These are phyloP conservation scores for Ceratocystis eucalypticola DNA, from an alignment of 2,329 filamentous ascomycete genomes.

Conservation along the genomic window DNA sequence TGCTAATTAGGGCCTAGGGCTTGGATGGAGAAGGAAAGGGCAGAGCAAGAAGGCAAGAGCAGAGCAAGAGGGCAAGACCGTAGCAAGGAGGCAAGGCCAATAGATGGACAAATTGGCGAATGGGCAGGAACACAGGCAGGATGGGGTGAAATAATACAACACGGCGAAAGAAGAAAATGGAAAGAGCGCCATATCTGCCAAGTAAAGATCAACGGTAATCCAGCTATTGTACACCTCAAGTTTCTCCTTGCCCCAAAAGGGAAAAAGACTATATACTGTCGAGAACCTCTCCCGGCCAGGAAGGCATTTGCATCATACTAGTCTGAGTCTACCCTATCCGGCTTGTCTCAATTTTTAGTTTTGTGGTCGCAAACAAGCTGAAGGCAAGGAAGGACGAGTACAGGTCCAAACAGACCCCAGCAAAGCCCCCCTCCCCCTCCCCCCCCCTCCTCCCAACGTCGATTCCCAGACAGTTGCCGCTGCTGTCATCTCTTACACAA, in stretches of 20 bases:
- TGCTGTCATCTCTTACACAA: not conserved
- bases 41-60: not conserved
- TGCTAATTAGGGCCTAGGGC: conserved; percentile 1
- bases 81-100: not conserved
- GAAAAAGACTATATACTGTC: not conserved
- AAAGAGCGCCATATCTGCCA: not conserved
- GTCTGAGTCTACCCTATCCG: no score
- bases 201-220: not conserved
- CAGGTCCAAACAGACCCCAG: not conserved
- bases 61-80: not conserved
- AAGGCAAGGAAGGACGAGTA: not conserved
- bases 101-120: not conserved
- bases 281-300: no score
- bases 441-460: not conserved
- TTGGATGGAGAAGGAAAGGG: not conserved
- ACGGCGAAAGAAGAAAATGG: not conserved
- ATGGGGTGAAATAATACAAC: no score
- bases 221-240: not conserved
- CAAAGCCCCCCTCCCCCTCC: not conserved
- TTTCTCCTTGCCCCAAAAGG: not conserved
- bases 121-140: not conserved
- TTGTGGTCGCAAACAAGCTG: not conserved
- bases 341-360: no score
- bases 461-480: not conserved
- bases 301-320: no score